phyloP scores from a whole-genome alignment of 352 stramenopile genomes.

The Phytopythium delawarense region DNA sequence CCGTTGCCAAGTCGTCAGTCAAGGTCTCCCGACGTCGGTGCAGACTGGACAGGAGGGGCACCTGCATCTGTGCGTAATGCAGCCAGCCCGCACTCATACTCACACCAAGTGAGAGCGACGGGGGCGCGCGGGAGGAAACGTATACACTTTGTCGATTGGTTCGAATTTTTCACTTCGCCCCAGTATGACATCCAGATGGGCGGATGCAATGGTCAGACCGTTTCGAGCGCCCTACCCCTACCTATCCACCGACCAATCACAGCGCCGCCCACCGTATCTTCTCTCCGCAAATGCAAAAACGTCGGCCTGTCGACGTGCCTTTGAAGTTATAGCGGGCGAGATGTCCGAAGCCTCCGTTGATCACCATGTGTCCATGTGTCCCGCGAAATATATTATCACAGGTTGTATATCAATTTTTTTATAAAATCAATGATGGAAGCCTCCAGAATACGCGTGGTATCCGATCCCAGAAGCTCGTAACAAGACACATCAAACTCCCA shows the following conservation, averaged over 20 bases:
- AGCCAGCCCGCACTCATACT: background rate
- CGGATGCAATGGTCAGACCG: background rate
- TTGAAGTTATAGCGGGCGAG: too few species aligned
- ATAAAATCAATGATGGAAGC: too few species aligned
- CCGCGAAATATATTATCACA: too few species aligned
- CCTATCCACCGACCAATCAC: constrained; percentile 5
- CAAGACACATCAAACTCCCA: too few species aligned
- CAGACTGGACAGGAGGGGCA: background rate
- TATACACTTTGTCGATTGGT: background rate
- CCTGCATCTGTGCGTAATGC: background rate
- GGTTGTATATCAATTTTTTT: too few species aligned
- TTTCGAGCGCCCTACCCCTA: constrained; percentile 3
- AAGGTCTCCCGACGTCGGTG: background rate
- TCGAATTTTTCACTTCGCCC: background rate
- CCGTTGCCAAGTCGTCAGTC: background rate
- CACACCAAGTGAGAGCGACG: background rate
- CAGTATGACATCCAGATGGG: background rate
- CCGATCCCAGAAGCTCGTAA: too few species aligned
- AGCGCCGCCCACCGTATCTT: constrained; percentile 5
- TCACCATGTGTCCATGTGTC: too few species aligned
- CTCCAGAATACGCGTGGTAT: too few species aligned
- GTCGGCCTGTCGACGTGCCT: too few species aligned
- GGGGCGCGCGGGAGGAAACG: background rate
- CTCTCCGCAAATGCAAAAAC: background rate
- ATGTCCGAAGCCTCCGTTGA: too few species aligned